Evolutionary conservation across 108 stramenopile species (phyloP), one percentile per base, ranked within the genome.

Genomic region (Conticribra weissflogii): DNA sequence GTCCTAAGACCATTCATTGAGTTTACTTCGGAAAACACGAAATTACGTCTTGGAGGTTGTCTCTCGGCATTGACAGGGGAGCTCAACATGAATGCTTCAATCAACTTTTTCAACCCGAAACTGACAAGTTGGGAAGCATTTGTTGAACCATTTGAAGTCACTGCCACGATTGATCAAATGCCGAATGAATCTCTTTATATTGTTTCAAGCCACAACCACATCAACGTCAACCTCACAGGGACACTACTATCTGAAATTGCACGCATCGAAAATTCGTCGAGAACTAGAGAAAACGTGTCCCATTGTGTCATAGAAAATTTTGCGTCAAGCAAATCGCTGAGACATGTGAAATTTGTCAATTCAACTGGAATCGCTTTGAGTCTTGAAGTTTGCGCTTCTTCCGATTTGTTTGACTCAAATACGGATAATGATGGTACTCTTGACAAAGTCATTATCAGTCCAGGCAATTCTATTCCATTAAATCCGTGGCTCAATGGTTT

Each of bases 61-160:
- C 49, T 86, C 32, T 83, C 88, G 9, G 88, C 88, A 17, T 72
- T 89, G 29, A 72, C 73, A 51, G 91, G 86, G 24, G 88, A 92
- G 5, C 74, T 76, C 30, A 67, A 18, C 27, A 66, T 76, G 14
- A 21, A 16, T 4, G 31, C 83, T 23, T 79, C 78, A 29, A 49
- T 88, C 8, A 85, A 83, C 21, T 85, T 81, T 46, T 92, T 71
- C 68, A 85, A 88, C 55, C 62, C 85, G 9, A n/a, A n/a, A 5
- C 9, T 22, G 0, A 17, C 27, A 63, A 45, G 62, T 32, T 92
- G 88, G 88, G 91, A 92, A 48, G 72, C 86, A 33, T 50, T 84
- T 27, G 66, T 92, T 30, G 88, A 92, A 36, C 83, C 85, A 2
- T 67, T 83, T 46, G 44, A 52, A 23, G 21, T 89, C 0, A 47